These are phyloP conservation scores for Coemansia sp. DNA, from an alignment of 192 early-diverging fungal genomes.

Conservation along the genomic window DNA sequence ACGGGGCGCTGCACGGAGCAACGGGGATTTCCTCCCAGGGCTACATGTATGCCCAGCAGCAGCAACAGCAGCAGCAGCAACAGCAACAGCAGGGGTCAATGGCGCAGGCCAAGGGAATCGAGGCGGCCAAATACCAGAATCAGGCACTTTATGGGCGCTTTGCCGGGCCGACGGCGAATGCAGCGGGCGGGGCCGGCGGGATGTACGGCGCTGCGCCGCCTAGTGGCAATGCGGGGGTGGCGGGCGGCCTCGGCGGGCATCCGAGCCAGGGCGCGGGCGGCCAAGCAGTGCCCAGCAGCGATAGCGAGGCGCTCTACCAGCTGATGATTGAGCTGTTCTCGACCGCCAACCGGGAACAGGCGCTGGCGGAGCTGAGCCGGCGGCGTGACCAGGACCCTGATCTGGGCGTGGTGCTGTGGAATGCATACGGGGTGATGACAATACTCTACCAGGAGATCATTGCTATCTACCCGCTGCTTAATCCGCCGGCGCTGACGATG, in stretches of 20 bases:
- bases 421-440: constrained; percentile 93
- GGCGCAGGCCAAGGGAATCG: constrained; percentile 15
- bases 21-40: constrained; percentile 11
- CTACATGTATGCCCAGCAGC: constrained; percentile 27
- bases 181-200: not conserved
- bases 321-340: constrained; percentile 83
- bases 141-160: constrained; percentile 30
- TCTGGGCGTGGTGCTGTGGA: constrained; percentile 95
- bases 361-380: constrained; percentile 87
- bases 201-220: constrained; percentile 1
- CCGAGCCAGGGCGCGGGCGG: not conserved
- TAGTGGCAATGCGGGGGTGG: not conserved
- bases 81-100: constrained; percentile 14
- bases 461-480: constrained; percentile 86
- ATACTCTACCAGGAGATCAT: constrained; percentile 95
- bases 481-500: constrained; percentile 79
- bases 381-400: constrained; percentile 93
- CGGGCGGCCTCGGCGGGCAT: not conserved
- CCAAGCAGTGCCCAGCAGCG: constrained; percentile 19
- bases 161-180: constrained; percentile 2
- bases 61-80: constrained; percentile 15
- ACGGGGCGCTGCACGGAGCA: constrained; percentile 6
- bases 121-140: constrained; percentile 34
- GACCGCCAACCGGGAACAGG: constrained; percentile 74
- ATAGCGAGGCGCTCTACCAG: constrained; percentile 77